phyloP scores from a whole-genome alignment of 495 filamentous ascomycete species.

The Penicillium dipodomyicola region DNA sequence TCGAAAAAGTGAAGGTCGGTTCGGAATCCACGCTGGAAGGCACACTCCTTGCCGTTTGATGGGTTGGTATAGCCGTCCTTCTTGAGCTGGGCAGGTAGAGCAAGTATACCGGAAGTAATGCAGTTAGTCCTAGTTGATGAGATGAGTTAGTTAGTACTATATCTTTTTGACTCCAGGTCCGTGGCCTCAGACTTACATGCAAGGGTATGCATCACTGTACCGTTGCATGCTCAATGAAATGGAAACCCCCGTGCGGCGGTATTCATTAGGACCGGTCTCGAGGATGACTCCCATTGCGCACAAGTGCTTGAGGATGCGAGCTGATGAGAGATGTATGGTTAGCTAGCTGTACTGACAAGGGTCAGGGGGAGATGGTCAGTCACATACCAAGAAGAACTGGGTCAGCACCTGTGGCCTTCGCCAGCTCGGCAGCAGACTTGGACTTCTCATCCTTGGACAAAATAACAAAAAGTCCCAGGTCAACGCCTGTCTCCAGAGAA shows the following conservation, averaged over 20 bases:
- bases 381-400: slow-evolving; percentile 30
- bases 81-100: slow-evolving; percentile 33
- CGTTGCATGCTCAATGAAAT: slow-evolving; percentile 36
- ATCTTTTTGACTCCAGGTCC: background rate
- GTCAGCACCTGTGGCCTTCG: slow-evolving; percentile 32
- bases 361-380: background rate
- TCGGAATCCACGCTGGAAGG: slow-evolving; percentile 34
- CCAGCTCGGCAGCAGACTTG: slow-evolving; percentile 30
- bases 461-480: slow-evolving; percentile 36
- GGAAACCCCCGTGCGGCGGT: slow-evolving; percentile 44
- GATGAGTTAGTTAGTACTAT: slow-evolving; percentile 2
- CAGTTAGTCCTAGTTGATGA: slow-evolving; percentile 29
- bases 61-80: slow-evolving; percentile 33
- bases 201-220: slow-evolving; percentile 36
- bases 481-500: slow-evolving; percentile 32
- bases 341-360: background rate
- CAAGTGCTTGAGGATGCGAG: slow-evolving; percentile 48
- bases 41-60: slow-evolving; percentile 28
- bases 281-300: slow-evolving; percentile 48
- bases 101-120: slow-evolving; percentile 28
- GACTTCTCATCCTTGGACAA: slow-evolving; percentile 35
- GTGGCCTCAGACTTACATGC: slow-evolving; percentile 29
- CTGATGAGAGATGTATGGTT: slow-evolving; percentile 5
- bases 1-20: slow-evolving; percentile 38
- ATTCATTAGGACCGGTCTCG: slow-evolving; percentile 45